These are phyloP conservation scores for Vitis hybrid DNA, from an alignment of 177 flowering plant genomes.

Conservation along the genomic window DNA sequence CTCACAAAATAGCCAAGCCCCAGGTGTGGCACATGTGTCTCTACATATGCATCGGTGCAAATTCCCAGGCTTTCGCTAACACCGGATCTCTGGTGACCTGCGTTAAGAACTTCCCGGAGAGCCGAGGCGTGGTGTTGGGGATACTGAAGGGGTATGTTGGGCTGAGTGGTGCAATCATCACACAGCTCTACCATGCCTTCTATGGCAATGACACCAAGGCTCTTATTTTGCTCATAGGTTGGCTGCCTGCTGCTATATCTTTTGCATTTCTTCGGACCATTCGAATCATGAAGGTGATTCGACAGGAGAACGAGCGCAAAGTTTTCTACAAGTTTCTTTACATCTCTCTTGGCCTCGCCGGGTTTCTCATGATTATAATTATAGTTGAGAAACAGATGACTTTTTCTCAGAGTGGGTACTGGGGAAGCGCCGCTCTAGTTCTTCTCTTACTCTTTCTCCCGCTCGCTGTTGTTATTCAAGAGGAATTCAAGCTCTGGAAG, in stretches of 20 bases:
- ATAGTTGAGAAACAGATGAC: slow-evolving; percentile 17
- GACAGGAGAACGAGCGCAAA: slow-evolving; percentile 37
- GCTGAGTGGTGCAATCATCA: slow-evolving; percentile 55
- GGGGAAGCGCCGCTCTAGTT: slow-evolving; percentile 30
- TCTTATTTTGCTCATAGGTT: slow-evolving; percentile 43
- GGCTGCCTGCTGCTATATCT: slow-evolving; percentile 48
- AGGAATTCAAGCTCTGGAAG: slow-evolving; percentile 29
- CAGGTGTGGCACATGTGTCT: slow-evolving; percentile 56
- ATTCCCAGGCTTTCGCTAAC: slow-evolving; percentile 54
- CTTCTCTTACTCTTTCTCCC: slow-evolving; percentile 40
- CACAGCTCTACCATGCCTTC: slow-evolving; percentile 43
- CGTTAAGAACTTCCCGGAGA: slow-evolving; percentile 58
- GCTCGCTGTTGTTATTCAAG: slow-evolving; percentile 22
- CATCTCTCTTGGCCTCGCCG: slow-evolving; percentile 38
- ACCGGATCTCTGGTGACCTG: slow-evolving; percentile 58
- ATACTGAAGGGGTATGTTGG: slow-evolving; percentile 51
- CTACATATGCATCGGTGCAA: slow-evolving; percentile 56
- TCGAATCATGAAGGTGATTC: slow-evolving; percentile 34
- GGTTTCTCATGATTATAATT: slow-evolving; percentile 38
- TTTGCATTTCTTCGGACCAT: slow-evolving; percentile 37
- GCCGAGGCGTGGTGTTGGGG: slow-evolving; percentile 51
- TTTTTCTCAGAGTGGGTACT: slow-evolving; percentile 24
- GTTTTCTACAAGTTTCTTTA: slow-evolving; percentile 40
- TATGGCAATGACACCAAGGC: slow-evolving; percentile 33
- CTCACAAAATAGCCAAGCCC: slow-evolving; percentile 29